Base-by-base conservation (phyloP, 2,329 filamentous ascomycete genomes). In the Pseudohalonectria lignicola region DNA sequence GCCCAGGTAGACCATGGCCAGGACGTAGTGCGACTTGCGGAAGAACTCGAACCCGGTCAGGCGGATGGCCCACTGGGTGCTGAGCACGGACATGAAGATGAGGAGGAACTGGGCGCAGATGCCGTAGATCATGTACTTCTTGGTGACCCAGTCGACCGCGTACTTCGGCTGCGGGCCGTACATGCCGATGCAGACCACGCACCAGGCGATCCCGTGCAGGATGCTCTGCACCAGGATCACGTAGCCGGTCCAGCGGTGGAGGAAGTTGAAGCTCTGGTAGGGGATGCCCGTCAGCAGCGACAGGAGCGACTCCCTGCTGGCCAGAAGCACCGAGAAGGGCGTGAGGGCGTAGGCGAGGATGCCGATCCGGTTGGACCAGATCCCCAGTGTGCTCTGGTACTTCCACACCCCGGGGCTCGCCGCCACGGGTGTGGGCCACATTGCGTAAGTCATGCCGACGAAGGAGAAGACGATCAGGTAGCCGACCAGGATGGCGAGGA, bases 251-350 rank as follows among this genome's bases (percentile, higher is more conserved):
- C 82, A 87, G 23, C 81, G 76, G 54, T 86, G 82, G 15, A 87
- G 61, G 51, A 87, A 87, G 56, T 82, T 79, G 66, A 87, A 86
- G 48, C 71, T 75, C 47, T 86, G 82, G 49, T 86, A 85, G 0
- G 82, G 81, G 1, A 87, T 64, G 1, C 82, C 82, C 0, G 82
- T 87, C 34, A 85, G 55, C 10, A 82, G 53, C 1, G 76, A 82
- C 5, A 87, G 67, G 2, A 86, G 61, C 1, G 76, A 82, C 52
- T 87, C 82, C 30, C 82, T 69, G 41, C 66, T 78, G 15, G 73
- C 67, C 12, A 87, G 66, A 34, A 83, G 57, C 18, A 87, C 59
- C 1, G 78, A 78, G 1, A 87, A 63, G 0, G 82, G 82, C 0
- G 82, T 86, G 10, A 87, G 65, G 1, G 81, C 82, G 48, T 82